Evolutionary conservation across 1,139 yeast species (phyloP), one percentile per base, ranked within the genome.

Genomic region (Magnusiomyces paraingens): DNA sequence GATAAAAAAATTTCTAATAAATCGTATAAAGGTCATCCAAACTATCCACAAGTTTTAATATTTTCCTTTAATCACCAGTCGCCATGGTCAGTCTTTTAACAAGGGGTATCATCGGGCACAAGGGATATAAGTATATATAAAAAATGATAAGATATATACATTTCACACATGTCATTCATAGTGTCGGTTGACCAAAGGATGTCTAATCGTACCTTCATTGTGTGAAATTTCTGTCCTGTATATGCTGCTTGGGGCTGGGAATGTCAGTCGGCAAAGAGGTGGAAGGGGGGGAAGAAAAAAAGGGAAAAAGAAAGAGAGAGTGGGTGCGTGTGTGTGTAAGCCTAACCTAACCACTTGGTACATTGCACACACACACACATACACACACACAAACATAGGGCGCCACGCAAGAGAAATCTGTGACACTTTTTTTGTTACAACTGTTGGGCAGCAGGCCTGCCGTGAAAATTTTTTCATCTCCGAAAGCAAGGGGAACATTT

Each of bases 151-250:
- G 32, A 5, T 26, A 26, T 26, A 26, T 26, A 26, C 32, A 26
- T 26, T 26, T 8, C 32, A 26, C 32, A 26, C 32, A 26, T 26
- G 32, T 26, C 32, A 26, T 26, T 26, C 11, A 14, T 32, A 29
- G 2, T 41, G 41, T 46, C 42, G 42, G 35, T 18, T 8, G 20
- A 44, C 47, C 45, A 49, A 32, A 12, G 32, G 17, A 26, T 47
- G 21, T 22, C 36, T 1, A 11, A 49, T 11, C 55, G 40, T 50
- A 53, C 55, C 55, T 53, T 53, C 55, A 53, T 53, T 46, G 48
- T 53, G 53, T 52, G 42, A 47, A 47, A 50, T 36, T 47, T 53
- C 55, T 50, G 52, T 46, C 52, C 41, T 43, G 46, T 46, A 43
- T 43, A 52, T 53, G 52, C 40, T 49, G 55, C 42, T 50, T 26